Conservation (phyloP, 1,284 basidiomycete species). For the Trichosporon ovoides region DNA sequence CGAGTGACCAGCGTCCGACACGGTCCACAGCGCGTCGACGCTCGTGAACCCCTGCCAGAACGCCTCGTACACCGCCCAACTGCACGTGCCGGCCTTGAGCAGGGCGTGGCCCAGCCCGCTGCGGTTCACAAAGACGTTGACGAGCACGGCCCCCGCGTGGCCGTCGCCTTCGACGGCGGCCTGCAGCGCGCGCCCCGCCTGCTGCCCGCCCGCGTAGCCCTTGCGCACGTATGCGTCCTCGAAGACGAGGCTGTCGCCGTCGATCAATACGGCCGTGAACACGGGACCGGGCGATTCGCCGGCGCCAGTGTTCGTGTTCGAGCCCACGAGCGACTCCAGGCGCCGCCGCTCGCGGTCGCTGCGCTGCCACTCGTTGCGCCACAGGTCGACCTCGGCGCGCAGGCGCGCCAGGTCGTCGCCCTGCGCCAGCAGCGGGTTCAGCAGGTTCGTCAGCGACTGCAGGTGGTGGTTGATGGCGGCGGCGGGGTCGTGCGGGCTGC, state of each 20-base stretch:
- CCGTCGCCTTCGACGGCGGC: conserved; percentile 11
- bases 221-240: conserved; percentile 27
- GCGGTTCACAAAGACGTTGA: conserved; percentile 45
- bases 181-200: conserved; percentile 33
- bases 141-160: conserved; percentile 16
- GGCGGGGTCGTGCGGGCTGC: conserved; percentile 16
- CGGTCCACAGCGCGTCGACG: conserved; percentile 44
- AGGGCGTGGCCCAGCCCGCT: conserved; percentile 34
- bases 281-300: conserved; percentile 21
- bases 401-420: conserved; percentile 37
- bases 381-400: conserved; percentile 39
- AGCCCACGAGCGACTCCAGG: conserved; percentile 26
- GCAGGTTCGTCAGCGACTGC: conserved; percentile 21
- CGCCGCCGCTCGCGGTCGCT: conserved; percentile 31
- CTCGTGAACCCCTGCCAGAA: conserved; percentile 43
- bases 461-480: conserved; percentile 26
- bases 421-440: conserved; percentile 26
- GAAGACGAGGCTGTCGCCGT: conserved; percentile 44
- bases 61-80: conserved; percentile 31
- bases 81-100: conserved; percentile 38
- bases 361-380: conserved; percentile 34
- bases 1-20: conserved; percentile 65
- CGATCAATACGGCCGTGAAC: conserved; percentile 39
- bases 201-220: conserved; percentile 37
- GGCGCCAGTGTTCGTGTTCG: conserved; percentile 11